phyloP scores from a whole-genome alignment of 768 basidiomycete genomes.

The Russula compacta region DNA sequence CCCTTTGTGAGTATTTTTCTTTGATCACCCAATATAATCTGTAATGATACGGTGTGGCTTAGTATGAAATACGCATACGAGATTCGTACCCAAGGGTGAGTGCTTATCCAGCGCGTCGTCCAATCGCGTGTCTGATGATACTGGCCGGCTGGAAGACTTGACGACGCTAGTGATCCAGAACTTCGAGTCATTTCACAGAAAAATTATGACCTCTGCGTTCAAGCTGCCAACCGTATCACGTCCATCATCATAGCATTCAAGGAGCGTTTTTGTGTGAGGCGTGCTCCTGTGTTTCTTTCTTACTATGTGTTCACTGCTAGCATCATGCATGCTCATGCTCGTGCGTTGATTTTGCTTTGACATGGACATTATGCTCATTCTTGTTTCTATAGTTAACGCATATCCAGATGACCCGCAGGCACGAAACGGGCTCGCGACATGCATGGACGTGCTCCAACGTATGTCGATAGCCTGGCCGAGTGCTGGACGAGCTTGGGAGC shows the following conservation, averaged over 20 bases:
- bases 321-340: conserved; percentile 66
- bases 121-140: not conserved
- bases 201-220: conserved; percentile 63
- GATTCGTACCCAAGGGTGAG: conserved; percentile 20
- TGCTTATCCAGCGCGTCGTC: conserved; percentile 9
- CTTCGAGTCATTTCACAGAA: conserved; percentile 45
- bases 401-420: conserved; percentile 66
- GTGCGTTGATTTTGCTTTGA: conserved; percentile 35
- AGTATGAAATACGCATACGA: conserved; percentile 28
- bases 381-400: conserved; percentile 39
- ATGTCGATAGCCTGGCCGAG: conserved; percentile 72
- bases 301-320: conserved; percentile 76
- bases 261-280: conserved; percentile 51
- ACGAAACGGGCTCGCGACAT: conserved; percentile 49
- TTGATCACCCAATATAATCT: not conserved
- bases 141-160: conserved; percentile 6
- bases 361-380: conserved; percentile 1
- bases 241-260: conserved; percentile 54
- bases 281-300: conserved; percentile 59
- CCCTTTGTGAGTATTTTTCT: conserved; percentile 52
- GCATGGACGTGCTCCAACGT: conserved; percentile 53
- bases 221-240: conserved; percentile 73
- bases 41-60: not conserved
- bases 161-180: conserved; percentile 44
- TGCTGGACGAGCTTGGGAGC: conserved; percentile 63